These are phyloP conservation scores for Friedmanniomyces endolithicus DNA, from an alignment of 495 filamentous ascomycete species.

Conservation along the genomic window DNA sequence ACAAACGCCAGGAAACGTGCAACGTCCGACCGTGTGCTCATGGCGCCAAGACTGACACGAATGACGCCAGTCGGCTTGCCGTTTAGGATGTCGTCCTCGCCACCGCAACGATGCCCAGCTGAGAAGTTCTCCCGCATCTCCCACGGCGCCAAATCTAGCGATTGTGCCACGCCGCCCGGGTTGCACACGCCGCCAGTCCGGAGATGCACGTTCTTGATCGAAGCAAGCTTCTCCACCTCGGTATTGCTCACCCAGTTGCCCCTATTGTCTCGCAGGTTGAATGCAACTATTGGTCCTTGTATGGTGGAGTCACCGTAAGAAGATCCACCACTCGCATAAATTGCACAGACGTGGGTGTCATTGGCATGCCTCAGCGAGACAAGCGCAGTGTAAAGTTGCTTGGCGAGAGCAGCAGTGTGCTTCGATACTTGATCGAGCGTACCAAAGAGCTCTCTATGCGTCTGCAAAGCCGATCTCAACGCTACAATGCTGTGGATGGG, in stretches of 20 bases:
- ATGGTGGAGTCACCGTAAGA: slow-evolving; percentile 32
- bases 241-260: slow-evolving; percentile 67
- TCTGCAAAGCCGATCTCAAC: slow-evolving; percentile 56
- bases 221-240: slow-evolving; percentile 74
- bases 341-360: slow-evolving; percentile 47
- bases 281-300: slow-evolving; percentile 72
- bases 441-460: slow-evolving; percentile 56
- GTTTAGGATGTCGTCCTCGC: slow-evolving; percentile 65
- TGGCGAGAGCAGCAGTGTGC: slow-evolving; percentile 60
- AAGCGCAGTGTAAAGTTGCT: slow-evolving; percentile 47
- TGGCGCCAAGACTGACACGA: slow-evolving; percentile 71
- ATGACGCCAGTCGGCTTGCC: slow-evolving; percentile 84
- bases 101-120: slow-evolving; percentile 52
- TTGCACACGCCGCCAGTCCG: slow-evolving; percentile 84
- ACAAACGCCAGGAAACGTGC: slow-evolving; percentile 57
- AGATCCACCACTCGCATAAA: slow-evolving; percentile 42
- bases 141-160: slow-evolving; percentile 55
- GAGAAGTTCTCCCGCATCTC: slow-evolving; percentile 74
- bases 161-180: slow-evolving; percentile 65
- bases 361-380: slow-evolving; percentile 53
- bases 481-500: slow-evolving; percentile 83
- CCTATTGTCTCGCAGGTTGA: slow-evolving; percentile 58
- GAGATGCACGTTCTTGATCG: slow-evolving; percentile 65
- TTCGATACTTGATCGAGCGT: slow-evolving; percentile 56
- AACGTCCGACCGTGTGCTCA: slow-evolving; percentile 72